Evolutionary conservation across 2,329 filamentous ascomycete species (phyloP).

Genomic region (Furcasterigmium furcatum): DNA sequence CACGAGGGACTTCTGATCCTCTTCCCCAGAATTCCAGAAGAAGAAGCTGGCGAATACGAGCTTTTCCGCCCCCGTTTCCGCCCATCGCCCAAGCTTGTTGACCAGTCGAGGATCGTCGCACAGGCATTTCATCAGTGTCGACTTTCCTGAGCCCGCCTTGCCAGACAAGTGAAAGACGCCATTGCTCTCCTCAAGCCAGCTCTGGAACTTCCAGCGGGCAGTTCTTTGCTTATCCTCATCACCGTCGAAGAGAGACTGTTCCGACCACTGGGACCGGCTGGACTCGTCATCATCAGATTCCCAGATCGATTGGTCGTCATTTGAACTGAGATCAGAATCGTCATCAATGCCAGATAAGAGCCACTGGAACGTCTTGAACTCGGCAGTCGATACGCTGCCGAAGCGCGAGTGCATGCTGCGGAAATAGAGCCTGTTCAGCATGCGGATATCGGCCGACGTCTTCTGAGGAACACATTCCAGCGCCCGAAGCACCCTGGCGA

Average conservation of each 20-base stretch:
- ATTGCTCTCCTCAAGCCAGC: constrained; percentile 2
- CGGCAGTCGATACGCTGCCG: neutral
- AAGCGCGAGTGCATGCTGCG: neutral
- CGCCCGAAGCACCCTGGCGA: neutral
- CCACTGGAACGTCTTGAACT: neutral
- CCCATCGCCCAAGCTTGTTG: neutral
- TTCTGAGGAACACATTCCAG: neutral
- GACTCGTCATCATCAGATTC: neutral
- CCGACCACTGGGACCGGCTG: neutral
- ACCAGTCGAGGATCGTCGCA: neutral
- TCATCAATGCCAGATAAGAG: neutral
- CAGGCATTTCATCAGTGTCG: constrained; percentile 4
- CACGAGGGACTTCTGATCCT: constrained; percentile 11
- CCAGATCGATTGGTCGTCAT: too few relatives aligned
- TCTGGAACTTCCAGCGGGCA: neutral
- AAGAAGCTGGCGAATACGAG: constrained; percentile 8
- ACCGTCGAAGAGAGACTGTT: too few relatives aligned
- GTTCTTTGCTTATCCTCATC: too few relatives aligned
- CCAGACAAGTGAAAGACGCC: constrained; percentile 7
- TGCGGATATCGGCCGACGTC: neutral
- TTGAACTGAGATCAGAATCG: neutral
- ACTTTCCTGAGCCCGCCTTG: constrained; percentile 13
- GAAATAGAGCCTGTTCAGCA: constrained; percentile 1
- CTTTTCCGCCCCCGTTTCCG: neutral
- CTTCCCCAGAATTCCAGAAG: constrained; percentile 11